Conservation (phyloP, 345 rosid genomes). For the Carallia brachiata region DNA sequence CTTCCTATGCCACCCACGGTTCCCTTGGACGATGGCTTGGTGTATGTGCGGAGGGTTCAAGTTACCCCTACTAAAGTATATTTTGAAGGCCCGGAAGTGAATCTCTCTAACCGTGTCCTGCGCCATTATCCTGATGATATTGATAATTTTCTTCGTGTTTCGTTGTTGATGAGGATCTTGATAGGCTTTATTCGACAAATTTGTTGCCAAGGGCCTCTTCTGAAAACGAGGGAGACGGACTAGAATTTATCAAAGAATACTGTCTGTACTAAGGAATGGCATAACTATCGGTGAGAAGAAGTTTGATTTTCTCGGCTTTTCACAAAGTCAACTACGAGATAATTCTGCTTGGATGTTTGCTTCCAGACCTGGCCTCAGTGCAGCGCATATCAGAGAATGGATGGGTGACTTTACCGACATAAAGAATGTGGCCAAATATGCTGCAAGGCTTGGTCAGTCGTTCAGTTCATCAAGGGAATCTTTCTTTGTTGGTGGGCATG, state of each 20-base stretch:
- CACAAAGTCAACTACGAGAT: constrained; percentile 48
- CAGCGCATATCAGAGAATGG: constrained; percentile 39
- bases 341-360: constrained; percentile 72
- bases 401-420: constrained; percentile 42
- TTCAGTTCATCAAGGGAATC: constrained; percentile 57
- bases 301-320: constrained; percentile 63
- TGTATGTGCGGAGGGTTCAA: constrained; percentile 41
- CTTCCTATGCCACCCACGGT: constrained; percentile 26
- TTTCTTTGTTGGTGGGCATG: constrained; percentile 28
- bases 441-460: constrained; percentile 50
- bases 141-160: constrained; percentile 43
- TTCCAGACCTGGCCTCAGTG: constrained; percentile 35
- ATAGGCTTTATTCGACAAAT: constrained; percentile 31
- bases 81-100: constrained; percentile 53
- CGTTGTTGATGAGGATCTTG: constrained; percentile 51
- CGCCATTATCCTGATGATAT: constrained; percentile 35
- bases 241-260: constrained; percentile 39
- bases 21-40: constrained; percentile 40
- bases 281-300: constrained; percentile 35
- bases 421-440: constrained; percentile 56
- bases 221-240: constrained; percentile 18
- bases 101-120: constrained; percentile 49
- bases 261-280: constrained; percentile 42
- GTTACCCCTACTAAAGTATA: constrained; percentile 51
- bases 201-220: constrained; percentile 14